A percentile compares a stretch with the other conserved stretches of the same genome.
Conservation (phyloP, 371 early-diverging fungal genomes). For the Mycotypha africana region DNA sequence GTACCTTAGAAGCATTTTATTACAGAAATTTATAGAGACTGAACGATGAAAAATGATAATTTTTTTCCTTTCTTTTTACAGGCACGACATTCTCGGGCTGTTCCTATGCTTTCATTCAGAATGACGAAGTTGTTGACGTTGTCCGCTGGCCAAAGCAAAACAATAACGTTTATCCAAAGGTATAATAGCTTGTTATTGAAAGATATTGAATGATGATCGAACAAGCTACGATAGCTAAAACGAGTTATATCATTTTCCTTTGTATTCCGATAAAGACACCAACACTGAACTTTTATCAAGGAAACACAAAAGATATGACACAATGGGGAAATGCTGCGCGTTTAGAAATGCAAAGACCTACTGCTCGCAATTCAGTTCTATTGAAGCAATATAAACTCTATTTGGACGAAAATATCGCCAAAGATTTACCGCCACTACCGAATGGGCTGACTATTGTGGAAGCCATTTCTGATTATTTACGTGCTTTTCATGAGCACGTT, state of each 20-base stretch:
- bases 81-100: constrained; percentile 48
- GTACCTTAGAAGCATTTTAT: background rate
- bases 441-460: constrained; percentile 36
- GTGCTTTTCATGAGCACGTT: constrained; percentile 37
- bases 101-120: constrained; percentile 44
- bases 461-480: constrained; percentile 42
- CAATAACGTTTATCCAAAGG: constrained; percentile 55
- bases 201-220: no score
- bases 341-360: constrained; percentile 19
- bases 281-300: constrained; percentile 43
- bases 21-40: background rate
- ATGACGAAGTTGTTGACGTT: constrained; percentile 58
- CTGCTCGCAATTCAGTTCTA: constrained; percentile 28
- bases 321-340: constrained; percentile 34
- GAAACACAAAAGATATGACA: constrained; percentile 36
- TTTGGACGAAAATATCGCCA: constrained; percentile 37
- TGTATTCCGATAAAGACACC: constrained; percentile 24
- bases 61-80: constrained; percentile 7
- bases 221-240: no score
- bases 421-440: constrained; percentile 29
- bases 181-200: no score
- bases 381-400: constrained; percentile 44
- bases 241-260: no score
- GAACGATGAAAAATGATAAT: no score
- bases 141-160: constrained; percentile 57